These are phyloP conservation scores for Fusarium subtropicale DNA, from an alignment of 2,329 filamentous ascomycete species.

Conservation along the genomic window DNA sequence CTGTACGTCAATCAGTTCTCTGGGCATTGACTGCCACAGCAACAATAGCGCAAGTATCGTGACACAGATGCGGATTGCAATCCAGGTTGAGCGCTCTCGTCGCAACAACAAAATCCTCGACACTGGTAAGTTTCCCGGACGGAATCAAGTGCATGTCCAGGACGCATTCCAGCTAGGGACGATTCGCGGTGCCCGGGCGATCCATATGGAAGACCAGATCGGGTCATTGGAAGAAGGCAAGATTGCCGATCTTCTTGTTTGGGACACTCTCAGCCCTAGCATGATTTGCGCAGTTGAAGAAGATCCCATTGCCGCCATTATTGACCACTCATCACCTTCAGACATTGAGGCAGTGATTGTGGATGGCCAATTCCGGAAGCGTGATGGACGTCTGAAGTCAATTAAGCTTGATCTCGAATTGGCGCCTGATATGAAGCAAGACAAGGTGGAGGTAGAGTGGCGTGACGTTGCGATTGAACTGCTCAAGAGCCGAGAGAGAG, in stretches of 20 bases:
- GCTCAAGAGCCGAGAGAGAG: not conserved
- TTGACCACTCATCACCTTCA: not conserved
- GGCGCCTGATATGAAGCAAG: not conserved
- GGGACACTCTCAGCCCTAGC: constrained; percentile 7
- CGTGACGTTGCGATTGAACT: constrained; percentile 1
- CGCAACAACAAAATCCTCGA: not conserved
- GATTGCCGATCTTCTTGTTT: constrained; percentile 8
- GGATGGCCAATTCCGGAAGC: constrained; percentile 17
- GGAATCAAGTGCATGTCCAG: not conserved
- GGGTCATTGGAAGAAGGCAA: constrained; percentile 12
- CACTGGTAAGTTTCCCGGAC: not conserved
- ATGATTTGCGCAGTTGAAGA: constrained; percentile 18
- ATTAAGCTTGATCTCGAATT: not conserved
- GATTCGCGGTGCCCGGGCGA: constrained; percentile 2
- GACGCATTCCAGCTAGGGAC: constrained; percentile 12
- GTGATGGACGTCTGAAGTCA: not conserved
- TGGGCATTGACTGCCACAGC: constrained; percentile 14
- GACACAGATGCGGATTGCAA: constrained; percentile 5
- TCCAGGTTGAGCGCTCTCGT: constrained; percentile 11
- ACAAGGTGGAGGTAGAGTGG: not conserved
- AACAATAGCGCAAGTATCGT: constrained; percentile 9
- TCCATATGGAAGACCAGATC: constrained; percentile 1
- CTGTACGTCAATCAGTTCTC: constrained; percentile 2
- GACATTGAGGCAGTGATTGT: constrained; percentile 16
- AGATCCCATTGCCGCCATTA: constrained; percentile 10